phyloP scores from a whole-genome alignment of 768 basidiomycete genomes.

The Myochromella boudieri region DNA sequence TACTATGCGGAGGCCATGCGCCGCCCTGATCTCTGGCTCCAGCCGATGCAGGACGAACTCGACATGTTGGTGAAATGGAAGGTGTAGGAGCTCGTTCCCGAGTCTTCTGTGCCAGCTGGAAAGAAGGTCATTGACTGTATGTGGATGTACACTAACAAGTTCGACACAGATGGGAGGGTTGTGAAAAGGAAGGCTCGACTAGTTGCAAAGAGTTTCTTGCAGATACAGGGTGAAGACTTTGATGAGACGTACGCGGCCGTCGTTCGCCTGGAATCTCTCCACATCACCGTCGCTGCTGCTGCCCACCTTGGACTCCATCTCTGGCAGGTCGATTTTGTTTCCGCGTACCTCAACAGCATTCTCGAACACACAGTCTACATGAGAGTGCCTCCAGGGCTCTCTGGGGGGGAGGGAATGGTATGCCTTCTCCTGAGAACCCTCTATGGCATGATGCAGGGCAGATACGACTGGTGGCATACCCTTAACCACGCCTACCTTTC shows the following conservation, averaged over 20 bases:
- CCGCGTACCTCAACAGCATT: conserved; percentile 29
- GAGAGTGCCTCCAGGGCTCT: conserved; percentile 14
- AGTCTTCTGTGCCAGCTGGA: neutral
- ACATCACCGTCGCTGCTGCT: conserved; percentile 25
- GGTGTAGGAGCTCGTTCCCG: conserved; percentile 17
- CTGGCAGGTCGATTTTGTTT: conserved; percentile 28
- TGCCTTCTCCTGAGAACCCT: conserved; percentile 18
- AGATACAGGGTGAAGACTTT: conserved; percentile 31
- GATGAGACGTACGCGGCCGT: too few relatives aligned
- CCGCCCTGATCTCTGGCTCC: conserved; percentile 14
- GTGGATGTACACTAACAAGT: conserved; percentile 29
- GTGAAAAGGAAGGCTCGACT: too few relatives aligned
- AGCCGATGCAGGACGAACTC: conserved; percentile 18
- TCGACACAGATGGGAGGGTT: conserved; percentile 26
- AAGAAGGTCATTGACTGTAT: conserved; percentile 9
- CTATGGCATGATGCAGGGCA: conserved; percentile 21
- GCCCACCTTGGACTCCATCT: conserved; percentile 13
- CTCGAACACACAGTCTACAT: conserved; percentile 20
- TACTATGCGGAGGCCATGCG: conserved; percentile 14
- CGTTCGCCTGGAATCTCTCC: too few relatives aligned
- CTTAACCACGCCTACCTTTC: conserved; percentile 1
- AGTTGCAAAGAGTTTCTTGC: conserved; percentile 27
- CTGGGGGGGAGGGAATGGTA: conserved; percentile 15
- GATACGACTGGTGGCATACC: conserved; percentile 16
- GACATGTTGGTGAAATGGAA: conserved; percentile 15